Evolutionary conservation across 2,329 filamentous ascomycete genomes (phyloP).

Genomic region (Colletotrichum liaoningense): DNA sequence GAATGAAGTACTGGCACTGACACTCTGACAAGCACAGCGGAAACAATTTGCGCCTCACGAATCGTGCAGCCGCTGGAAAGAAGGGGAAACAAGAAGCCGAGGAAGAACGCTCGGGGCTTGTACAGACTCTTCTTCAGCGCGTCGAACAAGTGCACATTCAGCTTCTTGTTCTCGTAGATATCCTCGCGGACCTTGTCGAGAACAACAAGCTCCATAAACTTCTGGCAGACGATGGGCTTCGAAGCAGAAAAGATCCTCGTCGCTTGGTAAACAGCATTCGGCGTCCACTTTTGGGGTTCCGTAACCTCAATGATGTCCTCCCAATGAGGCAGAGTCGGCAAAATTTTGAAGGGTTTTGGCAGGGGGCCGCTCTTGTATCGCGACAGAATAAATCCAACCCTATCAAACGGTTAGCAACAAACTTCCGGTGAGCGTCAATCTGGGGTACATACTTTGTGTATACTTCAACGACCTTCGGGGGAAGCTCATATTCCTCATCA

Average conservation of each 20-base stretch:
- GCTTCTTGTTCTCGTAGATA: constrained; percentile 92
- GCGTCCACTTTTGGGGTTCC: constrained; percentile 78
- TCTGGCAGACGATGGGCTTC: constrained; percentile 82
- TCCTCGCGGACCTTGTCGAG: constrained; percentile 93
- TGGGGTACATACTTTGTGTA: constrained; percentile 78
- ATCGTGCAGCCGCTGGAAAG: constrained; percentile 89
- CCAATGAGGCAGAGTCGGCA: constrained; percentile 93
- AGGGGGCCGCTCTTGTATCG: constrained; percentile 97
- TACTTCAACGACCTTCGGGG: constrained; percentile 92
- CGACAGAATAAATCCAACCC: constrained; percentile 87
- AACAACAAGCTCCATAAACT: constrained; percentile 88
- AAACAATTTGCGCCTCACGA: constrained; percentile 91
- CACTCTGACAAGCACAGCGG: constrained; percentile 84
- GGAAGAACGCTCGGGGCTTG: constrained; percentile 94
- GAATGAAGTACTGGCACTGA: constrained; percentile 93
- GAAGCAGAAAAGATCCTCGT: constrained; percentile 93
- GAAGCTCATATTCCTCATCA: constrained; percentile 88
- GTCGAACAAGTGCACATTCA: constrained; percentile 96
- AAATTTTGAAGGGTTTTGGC: constrained; percentile 97
- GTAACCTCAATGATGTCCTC: constrained; percentile 88
- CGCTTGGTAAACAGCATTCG: constrained; percentile 86
- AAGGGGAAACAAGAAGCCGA: constrained; percentile 89
- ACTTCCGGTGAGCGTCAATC: neutral
- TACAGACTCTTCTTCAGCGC: constrained; percentile 92
- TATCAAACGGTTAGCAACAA: constrained; percentile 46